phyloP scores from a whole-genome alignment of 805 yeast species.

The Crinitomyces ghanaensis region DNA sequence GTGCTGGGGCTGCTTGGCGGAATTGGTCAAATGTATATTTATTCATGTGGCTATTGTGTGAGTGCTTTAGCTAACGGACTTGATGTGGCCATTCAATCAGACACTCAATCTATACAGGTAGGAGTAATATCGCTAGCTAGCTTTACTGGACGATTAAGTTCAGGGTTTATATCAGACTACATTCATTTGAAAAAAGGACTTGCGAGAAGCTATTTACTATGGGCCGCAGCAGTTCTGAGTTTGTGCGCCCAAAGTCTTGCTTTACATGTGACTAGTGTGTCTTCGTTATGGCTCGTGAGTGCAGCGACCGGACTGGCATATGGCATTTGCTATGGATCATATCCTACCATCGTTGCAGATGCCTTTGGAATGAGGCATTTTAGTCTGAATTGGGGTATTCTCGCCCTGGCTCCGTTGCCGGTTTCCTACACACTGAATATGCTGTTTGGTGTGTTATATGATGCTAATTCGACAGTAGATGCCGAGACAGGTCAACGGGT shows the following conservation, averaged over 20 bases:
- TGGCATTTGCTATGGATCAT: slow-evolving; percentile 60
- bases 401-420: slow-evolving; percentile 53
- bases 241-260: slow-evolving; percentile 42
- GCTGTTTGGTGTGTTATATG: slow-evolving; percentile 55
- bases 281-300: slow-evolving; percentile 38
- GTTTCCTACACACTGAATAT: slow-evolving; percentile 50
- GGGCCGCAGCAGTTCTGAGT: slow-evolving; percentile 40
- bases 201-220: slow-evolving; percentile 44
- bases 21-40: slow-evolving; percentile 63
- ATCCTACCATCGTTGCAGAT: slow-evolving; percentile 70
- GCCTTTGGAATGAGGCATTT: slow-evolving; percentile 57
- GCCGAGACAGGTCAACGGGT: slow-evolving; percentile 14
- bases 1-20: slow-evolving; percentile 50
- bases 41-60: slow-evolving; percentile 62
- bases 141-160: slow-evolving; percentile 50
- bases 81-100: slow-evolving; percentile 16
- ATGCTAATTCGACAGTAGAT: slow-evolving; percentile 28
- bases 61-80: slow-evolving; percentile 28
- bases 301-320: slow-evolving; percentile 56
- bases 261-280: slow-evolving; percentile 25
- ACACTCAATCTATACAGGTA: slow-evolving; percentile 60
- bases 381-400: slow-evolving; percentile 63
- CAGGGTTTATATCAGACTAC: slow-evolving; percentile 58
- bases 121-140: slow-evolving; percentile 58
- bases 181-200: slow-evolving; percentile 34